Evolutionary conservation across 1,139 yeast genomes (phyloP).

Genomic region (Candida neerlandica): DNA sequence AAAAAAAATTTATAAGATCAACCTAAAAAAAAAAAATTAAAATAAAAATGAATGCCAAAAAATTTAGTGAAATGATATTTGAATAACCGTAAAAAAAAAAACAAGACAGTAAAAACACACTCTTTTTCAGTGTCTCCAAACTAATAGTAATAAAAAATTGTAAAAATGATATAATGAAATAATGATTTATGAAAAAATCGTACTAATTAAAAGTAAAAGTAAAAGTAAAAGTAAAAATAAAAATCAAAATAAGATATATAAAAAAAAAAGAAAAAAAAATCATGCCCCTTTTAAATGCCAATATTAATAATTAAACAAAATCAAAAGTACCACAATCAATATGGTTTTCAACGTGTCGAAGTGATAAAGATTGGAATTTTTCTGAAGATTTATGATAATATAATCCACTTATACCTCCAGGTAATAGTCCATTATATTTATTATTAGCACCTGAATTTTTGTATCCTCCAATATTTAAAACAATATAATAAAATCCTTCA

Average conservation of each 20-base stretch:
- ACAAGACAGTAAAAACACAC: too few species aligned
- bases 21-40: too few species aligned
- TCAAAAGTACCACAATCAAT: slow-evolving; percentile 22
- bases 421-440: slow-evolving; percentile 14
- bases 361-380: slow-evolving; percentile 60
- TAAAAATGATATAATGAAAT: too few species aligned
- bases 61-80: too few species aligned
- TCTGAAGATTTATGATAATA: slow-evolving; percentile 81
- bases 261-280: neutral
- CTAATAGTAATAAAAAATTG: too few species aligned
- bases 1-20: neutral
- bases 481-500: slow-evolving; percentile 90
- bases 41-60: too few species aligned
- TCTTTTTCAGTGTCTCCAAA: too few species aligned
- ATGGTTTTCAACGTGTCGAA: slow-evolving; percentile 35
- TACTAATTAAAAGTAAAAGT: too few species aligned
- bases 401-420: slow-evolving; percentile 74
- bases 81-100: too few species aligned
- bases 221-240: too few species aligned
- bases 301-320: slow-evolving; percentile 11
- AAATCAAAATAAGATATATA: neutral
- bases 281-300: too few species aligned
- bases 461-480: slow-evolving; percentile 66
- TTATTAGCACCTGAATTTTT: neutral
- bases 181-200: too few species aligned